Evolutionary conservation across 768 basidiomycete genomes (phyloP).

Genomic region (Termitomyces sp.): DNA sequence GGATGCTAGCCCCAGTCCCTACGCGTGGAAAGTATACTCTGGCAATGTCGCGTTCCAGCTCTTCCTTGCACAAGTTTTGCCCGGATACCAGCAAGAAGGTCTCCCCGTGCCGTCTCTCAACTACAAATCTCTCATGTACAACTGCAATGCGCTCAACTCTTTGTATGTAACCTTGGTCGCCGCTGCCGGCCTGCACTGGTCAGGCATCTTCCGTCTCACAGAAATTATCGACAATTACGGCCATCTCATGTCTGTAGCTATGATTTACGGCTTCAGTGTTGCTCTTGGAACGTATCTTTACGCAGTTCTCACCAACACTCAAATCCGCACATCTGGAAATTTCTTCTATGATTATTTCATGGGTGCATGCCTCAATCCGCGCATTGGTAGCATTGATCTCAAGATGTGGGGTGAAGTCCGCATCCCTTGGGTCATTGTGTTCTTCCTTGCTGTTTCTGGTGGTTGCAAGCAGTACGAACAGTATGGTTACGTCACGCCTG

Average conservation of each 20-base stretch:
- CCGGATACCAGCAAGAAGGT: constrained; percentile 90
- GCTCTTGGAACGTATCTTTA: constrained; percentile 78
- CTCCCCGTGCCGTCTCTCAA: constrained; percentile 92
- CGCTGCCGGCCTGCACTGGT: constrained; percentile 69
- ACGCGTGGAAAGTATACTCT: constrained; percentile 87
- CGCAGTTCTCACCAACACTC: constrained; percentile 69
- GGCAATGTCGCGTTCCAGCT: constrained; percentile 88
- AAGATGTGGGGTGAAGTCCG: constrained; percentile 99
- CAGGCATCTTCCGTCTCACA: constrained; percentile 81
- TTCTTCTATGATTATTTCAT: constrained; percentile 95
- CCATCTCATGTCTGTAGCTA: constrained; percentile 90
- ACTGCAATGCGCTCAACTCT: constrained; percentile 89
- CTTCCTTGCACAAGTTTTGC: constrained; percentile 83
- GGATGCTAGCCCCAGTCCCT: constrained; percentile 88
- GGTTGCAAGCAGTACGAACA: constrained; percentile 94
- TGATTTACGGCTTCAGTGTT: constrained; percentile 84
- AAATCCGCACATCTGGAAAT: constrained; percentile 92
- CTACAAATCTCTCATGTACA: constrained; percentile 91
- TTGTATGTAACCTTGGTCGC: constrained; percentile 81
- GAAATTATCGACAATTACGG: constrained; percentile 97
- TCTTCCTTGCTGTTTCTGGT: constrained; percentile 88
- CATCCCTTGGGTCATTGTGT: constrained; percentile 95
- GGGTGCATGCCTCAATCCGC: constrained; percentile 92
- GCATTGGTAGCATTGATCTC: constrained; percentile 85
- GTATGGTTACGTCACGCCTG: constrained; percentile 87